phyloP scores from a whole-genome alignment of 139 green algal genomes.

The Raphidocelis subcapitata region DNA sequence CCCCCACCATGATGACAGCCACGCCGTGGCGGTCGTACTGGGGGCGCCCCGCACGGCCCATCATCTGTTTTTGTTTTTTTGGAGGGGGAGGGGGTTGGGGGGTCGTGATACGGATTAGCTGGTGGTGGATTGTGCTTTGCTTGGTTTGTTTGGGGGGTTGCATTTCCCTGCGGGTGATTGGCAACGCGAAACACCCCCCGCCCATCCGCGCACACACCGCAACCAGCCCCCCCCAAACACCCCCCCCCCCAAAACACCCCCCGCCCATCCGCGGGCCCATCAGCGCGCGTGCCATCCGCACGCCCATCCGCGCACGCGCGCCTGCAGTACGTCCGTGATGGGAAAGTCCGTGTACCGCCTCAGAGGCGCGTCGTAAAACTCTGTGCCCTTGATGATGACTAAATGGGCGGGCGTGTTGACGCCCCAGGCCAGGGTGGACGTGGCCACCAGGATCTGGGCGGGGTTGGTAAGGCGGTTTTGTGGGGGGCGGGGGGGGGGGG shows the following conservation, averaged over 20 bases:
- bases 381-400: slow-evolving; percentile 97
- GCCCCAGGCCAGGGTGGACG: slow-evolving; percentile 92
- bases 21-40: slow-evolving; percentile 91
- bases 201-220: too few species aligned
- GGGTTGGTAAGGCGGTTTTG: background rate
- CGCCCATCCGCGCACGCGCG: slow-evolving; percentile 16
- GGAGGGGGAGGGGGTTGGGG: background rate
- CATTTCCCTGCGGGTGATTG: too few species aligned
- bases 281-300: too few species aligned
- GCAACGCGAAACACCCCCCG: too few species aligned
- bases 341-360: slow-evolving; percentile 94
- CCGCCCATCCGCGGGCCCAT: too few species aligned
- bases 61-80: slow-evolving; percentile 53
- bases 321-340: slow-evolving; percentile 97
- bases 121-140: background rate
- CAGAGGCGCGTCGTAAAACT: slow-evolving; percentile 90
- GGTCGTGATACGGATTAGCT: background rate
- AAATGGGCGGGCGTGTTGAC: slow-evolving; percentile 95
- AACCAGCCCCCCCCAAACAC: too few species aligned
- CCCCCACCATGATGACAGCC: slow-evolving; percentile 92
- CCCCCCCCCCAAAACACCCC: too few species aligned
- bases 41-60: slow-evolving; percentile 88
- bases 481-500: too few species aligned
- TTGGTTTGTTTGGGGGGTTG: too few species aligned
- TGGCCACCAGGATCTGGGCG: slow-evolving; percentile 82